phyloP scores from a whole-genome alignment of 176 grass and related monocot genomes.

The Elaeis guineensis region DNA sequence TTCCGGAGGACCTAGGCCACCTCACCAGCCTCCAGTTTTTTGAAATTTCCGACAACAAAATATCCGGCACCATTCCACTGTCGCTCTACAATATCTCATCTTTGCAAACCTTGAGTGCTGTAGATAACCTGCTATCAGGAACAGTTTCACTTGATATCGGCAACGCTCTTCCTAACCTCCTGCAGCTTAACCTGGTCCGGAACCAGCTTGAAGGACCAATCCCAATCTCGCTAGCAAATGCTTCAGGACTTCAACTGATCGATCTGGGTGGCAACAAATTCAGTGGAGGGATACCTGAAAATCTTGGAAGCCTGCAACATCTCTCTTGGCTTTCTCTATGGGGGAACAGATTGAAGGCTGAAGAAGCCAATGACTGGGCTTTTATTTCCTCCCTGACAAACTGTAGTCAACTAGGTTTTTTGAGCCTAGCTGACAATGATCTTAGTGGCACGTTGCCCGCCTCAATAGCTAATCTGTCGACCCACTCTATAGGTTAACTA shows the following conservation, averaged over 20 bases:
- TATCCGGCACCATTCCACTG: conserved; percentile 2
- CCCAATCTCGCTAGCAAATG: conserved; percentile 18
- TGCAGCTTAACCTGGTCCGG: not conserved
- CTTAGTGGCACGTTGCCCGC: conserved; percentile 10
- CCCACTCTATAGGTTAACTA: not conserved
- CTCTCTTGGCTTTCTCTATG: not conserved
- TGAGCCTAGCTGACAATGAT: not conserved
- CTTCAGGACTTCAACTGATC: not conserved
- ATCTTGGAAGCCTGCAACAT: not conserved
- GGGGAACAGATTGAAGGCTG: conserved; percentile 4
- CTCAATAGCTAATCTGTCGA: conserved; percentile 16
- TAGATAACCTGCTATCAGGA: conserved; percentile 1
- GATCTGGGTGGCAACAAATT: conserved; percentile 13
- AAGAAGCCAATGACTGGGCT: conserved; percentile 7
- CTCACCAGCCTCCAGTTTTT: not conserved
- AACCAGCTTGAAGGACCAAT: conserved; percentile 22
- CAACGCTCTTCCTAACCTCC: conserved; percentile 15
- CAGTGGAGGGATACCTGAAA: conserved; percentile 15
- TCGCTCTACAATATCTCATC: conserved; percentile 17
- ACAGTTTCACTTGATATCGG: conserved; percentile 10
- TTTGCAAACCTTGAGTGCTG: not conserved
- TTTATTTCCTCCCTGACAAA: conserved; percentile 18
- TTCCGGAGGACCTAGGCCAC: conserved; percentile 7
- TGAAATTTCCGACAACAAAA: not conserved
- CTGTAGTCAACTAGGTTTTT: not conserved